A percentile compares a stretch with the other conserved stretches of the same genome.
These are phyloP conservation scores for Phytophthora cactorum DNA, from an alignment of 352 stramenopile genomes.

Conservation along the genomic window DNA sequence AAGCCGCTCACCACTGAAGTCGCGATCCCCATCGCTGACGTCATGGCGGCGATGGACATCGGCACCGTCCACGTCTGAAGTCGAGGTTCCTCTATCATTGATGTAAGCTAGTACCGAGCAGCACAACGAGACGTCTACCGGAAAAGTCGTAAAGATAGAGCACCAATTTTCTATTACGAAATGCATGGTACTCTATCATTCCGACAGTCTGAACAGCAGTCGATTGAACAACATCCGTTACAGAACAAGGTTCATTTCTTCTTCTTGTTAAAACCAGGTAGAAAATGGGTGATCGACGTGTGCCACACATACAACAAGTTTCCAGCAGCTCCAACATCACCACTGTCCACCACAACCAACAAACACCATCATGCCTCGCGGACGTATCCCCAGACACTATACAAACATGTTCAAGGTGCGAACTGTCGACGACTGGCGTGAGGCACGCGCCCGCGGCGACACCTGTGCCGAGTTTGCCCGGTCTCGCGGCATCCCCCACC, in stretches of 20 bases:
- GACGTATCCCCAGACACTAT: not conserved
- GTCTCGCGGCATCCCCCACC: not conserved
- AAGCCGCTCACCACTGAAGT: no score
- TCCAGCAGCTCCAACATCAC: not conserved
- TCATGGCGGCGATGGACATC: no score
- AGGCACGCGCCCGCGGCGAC: not conserved
- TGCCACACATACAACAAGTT: not conserved
- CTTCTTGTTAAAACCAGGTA: not conserved
- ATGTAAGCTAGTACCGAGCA: no score
- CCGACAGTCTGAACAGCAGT: not conserved
- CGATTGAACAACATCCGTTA: not conserved
- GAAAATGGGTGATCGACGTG: not conserved
- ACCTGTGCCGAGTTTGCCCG: not conserved
- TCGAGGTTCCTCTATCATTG: no score
- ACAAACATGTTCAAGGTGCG: not conserved
- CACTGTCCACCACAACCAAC: no score
- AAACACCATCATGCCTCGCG: not conserved
- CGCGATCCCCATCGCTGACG: no score
- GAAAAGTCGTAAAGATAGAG: not conserved
- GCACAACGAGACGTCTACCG: no score
- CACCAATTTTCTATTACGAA: not conserved
- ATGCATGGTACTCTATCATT: not conserved
- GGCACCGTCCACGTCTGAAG: no score
- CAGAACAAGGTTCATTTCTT: not conserved
- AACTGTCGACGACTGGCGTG: not conserved